Evolutionary conservation across 331 rosid genomes (phyloP).

Genomic region (Pyracantha coccinea): DNA sequence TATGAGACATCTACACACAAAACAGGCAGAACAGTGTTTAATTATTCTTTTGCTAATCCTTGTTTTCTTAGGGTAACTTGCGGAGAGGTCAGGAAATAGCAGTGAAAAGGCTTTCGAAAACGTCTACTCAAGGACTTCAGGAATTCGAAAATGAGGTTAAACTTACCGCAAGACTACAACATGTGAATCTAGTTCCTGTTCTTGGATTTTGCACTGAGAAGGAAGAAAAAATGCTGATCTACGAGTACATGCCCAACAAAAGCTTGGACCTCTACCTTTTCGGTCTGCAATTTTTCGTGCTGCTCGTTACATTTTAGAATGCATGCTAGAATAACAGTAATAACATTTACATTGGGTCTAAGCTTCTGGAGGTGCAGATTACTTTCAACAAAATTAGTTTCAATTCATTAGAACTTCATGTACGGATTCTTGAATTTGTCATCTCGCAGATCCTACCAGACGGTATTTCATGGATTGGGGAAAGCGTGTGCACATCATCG

Average conservation of each 20-base stretch:
- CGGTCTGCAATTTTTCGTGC: conserved; percentile 28
- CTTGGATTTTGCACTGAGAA: conserved; percentile 43
- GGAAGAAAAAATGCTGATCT: conserved; percentile 47
- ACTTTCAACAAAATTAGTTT: too few relatives aligned
- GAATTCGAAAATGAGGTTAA: conserved; percentile 46
- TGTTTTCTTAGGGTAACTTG: conserved; percentile 31
- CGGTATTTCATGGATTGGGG: conserved; percentile 32
- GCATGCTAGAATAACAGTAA: not conserved
- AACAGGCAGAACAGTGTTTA: not conserved
- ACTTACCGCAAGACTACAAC: conserved; percentile 48
- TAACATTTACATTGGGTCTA: not conserved
- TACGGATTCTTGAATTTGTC: not conserved
- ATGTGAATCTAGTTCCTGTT: conserved; percentile 56
- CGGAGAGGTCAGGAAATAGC: conserved; percentile 32
- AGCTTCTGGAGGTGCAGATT: not conserved
- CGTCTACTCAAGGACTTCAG: conserved; percentile 39
- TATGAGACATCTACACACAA: not conserved
- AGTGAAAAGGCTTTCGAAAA: conserved; percentile 48
- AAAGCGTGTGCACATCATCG: conserved; percentile 42
- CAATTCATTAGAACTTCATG: too few relatives aligned
- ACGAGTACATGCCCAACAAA: conserved; percentile 40
- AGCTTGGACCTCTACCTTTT: conserved; percentile 55
- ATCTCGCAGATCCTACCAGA: conserved; percentile 35
- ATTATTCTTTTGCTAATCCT: not conserved
- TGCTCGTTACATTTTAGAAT: not conserved